phyloP scores from a whole-genome alignment of 2,329 filamentous ascomycete species.

The Colletotrichum euphorbiae region DNA sequence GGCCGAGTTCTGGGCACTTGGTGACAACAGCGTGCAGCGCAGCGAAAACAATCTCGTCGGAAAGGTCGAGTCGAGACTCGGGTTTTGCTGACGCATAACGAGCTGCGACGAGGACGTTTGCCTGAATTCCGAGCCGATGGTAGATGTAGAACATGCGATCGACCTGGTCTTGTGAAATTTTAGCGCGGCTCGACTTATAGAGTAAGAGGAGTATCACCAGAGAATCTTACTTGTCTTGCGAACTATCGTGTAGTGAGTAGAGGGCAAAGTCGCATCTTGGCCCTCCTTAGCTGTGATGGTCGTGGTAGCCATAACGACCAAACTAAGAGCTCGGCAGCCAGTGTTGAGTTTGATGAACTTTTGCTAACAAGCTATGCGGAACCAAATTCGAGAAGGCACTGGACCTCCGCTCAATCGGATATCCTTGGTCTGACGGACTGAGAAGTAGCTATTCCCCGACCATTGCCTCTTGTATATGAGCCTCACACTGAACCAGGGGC shows the following conservation, averaged over 20 bases:
- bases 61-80: slow-evolving; percentile 1
- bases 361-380: too few relatives aligned
- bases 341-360: too few relatives aligned
- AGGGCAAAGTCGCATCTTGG: neutral
- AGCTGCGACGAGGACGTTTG: slow-evolving; percentile 43
- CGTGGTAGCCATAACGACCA: slow-evolving; percentile 9
- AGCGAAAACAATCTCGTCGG: slow-evolving; percentile 35
- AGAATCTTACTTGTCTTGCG: slow-evolving; percentile 15
- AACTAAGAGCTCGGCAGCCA: too few relatives aligned
- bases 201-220: too few relatives aligned
- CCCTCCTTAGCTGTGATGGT: neutral
- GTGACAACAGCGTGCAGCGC: slow-evolving; percentile 40
- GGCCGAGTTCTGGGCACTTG: slow-evolving; percentile 38
- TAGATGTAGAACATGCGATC: slow-evolving; percentile 42
- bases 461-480: neutral
- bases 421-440: too few relatives aligned
- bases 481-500: neutral
- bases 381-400: too few relatives aligned
- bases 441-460: neutral
- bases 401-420: too few relatives aligned
- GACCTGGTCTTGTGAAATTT: neutral
- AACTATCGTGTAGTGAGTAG: slow-evolving; percentile 4
- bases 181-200: neutral
- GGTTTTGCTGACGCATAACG: slow-evolving; percentile 32
- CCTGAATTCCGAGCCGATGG: slow-evolving; percentile 42